Percentiles rank a stretch among this genome's conserved stretches.
These are phyloP conservation scores for Cystofilobasidium macerans DNA, from an alignment of 768 basidiomycete species.

Conservation along the genomic window DNA sequence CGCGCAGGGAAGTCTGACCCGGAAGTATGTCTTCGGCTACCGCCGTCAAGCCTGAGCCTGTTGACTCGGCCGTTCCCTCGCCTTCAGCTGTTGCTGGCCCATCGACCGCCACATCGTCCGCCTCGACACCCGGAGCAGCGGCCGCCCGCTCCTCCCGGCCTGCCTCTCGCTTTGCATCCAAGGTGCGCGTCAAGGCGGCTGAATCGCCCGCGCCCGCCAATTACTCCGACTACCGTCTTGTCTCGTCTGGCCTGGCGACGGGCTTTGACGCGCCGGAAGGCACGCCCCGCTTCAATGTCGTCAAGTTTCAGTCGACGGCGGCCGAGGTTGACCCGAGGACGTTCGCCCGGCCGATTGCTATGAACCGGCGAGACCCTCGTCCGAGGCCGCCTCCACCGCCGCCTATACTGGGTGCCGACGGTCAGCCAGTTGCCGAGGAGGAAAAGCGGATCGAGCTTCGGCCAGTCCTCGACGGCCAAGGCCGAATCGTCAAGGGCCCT, in stretches of 20 bases:
- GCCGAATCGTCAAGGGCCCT: slow-evolving; percentile 42
- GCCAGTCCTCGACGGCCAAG: slow-evolving; percentile 27
- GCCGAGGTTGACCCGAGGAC: slow-evolving; percentile 54
- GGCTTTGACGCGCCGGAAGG: background rate
- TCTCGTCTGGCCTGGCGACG: slow-evolving; percentile 5
- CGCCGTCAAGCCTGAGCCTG: slow-evolving; percentile 14
- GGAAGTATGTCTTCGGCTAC: no score
- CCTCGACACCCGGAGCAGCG: background rate
- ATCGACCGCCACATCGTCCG: background rate
- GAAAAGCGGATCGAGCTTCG: slow-evolving; percentile 7
- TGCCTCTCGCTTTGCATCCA: background rate
- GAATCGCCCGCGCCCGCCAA: background rate
- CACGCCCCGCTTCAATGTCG: slow-evolving; percentile 61
- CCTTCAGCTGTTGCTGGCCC: background rate
- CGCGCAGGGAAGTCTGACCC: no score
- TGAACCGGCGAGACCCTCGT: slow-evolving; percentile 73
- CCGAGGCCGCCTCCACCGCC: slow-evolving; percentile 13
- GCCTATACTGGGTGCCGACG: no score
- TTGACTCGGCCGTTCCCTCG: background rate
- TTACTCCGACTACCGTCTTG: slow-evolving; percentile 21
- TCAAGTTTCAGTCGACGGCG: slow-evolving; percentile 58
- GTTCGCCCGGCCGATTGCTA: slow-evolving; percentile 66
- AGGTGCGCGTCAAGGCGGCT: background rate
- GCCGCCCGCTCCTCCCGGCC: background rate
- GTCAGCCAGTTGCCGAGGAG: no score